Evolutionary conservation across 2,329 filamentous ascomycete species (phyloP).

Genomic region (Aspergillus chevalieri): DNA sequence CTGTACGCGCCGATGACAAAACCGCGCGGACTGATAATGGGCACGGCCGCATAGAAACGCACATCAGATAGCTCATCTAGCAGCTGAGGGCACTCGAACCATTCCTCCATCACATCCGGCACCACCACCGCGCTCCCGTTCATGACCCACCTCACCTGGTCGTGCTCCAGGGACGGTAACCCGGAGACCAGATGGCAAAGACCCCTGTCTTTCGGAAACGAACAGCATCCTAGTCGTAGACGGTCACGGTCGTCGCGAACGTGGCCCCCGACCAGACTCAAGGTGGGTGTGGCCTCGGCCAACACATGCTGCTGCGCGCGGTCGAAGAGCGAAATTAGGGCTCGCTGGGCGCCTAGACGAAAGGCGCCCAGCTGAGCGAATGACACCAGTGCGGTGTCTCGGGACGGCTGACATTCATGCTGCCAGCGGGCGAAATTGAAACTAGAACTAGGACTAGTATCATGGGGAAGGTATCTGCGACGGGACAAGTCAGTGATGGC

Average conservation of each 20-base stretch:
- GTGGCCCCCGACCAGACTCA: slow-evolving; percentile 28
- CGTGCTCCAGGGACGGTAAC: not conserved
- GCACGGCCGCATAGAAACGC: slow-evolving; percentile 51
- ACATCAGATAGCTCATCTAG: slow-evolving; percentile 23
- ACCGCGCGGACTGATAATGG: slow-evolving; percentile 51
- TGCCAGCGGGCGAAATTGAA: slow-evolving; percentile 7
- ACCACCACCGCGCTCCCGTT: slow-evolving; percentile 15
- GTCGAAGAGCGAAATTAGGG: slow-evolving; percentile 50
- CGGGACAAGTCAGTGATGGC: not conserved
- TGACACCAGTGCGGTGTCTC: slow-evolving; percentile 39
- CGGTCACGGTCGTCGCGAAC: slow-evolving; percentile 16
- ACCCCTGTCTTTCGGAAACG: slow-evolving; percentile 21
- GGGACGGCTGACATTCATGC: slow-evolving; percentile 17
- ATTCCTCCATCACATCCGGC: slow-evolving; percentile 29
- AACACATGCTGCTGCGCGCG: slow-evolving; percentile 44
- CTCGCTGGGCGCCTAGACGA: slow-evolving; percentile 38
- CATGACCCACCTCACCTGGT: not conserved
- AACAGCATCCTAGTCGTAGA: slow-evolving; percentile 24
- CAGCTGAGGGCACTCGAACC: slow-evolving; percentile 22
- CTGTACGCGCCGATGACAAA: slow-evolving; percentile 54
- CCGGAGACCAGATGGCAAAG: slow-evolving; percentile 22
- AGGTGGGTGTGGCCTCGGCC: slow-evolving; percentile 45
- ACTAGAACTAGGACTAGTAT: slow-evolving; percentile 6
- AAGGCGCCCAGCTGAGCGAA: slow-evolving; percentile 47
- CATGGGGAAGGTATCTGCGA: slow-evolving; percentile 19